These are phyloP conservation scores for Mediolabrus comicus DNA, from an alignment of 108 stramenopile genomes.

Conservation along the genomic window DNA sequence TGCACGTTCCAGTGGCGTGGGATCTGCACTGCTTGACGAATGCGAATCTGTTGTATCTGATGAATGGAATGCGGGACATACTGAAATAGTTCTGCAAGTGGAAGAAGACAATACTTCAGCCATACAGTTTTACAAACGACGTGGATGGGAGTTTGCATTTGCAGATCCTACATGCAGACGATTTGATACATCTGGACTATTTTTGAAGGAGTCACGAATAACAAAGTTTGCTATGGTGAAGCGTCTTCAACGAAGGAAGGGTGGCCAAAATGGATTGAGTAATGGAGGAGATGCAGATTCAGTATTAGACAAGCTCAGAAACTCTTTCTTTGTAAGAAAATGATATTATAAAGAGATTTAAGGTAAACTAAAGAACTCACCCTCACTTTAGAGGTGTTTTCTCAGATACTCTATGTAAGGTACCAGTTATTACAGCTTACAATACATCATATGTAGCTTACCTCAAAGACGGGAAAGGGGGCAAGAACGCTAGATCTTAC, in stretches of 20 bases:
- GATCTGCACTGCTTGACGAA: slow-evolving; percentile 59
- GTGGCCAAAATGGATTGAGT: background rate
- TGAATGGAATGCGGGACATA: slow-evolving; percentile 52
- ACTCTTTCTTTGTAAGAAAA: background rate
- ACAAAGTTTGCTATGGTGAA: slow-evolving; percentile 70
- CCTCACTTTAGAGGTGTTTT: too few relatives aligned
- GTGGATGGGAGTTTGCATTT: slow-evolving; percentile 71
- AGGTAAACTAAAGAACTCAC: too few relatives aligned
- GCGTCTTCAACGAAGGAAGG: slow-evolving; percentile 7
- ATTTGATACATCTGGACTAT: slow-evolving; percentile 63
- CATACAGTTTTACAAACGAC: slow-evolving; percentile 66
- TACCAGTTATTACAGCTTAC: too few relatives aligned
- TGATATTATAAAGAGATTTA: background rate
- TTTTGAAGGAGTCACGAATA: slow-evolving; percentile 62
- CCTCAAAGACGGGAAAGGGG: too few relatives aligned
- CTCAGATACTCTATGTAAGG: too few relatives aligned
- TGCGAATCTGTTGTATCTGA: slow-evolving; percentile 59
- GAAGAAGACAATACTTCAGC: slow-evolving; percentile 77
- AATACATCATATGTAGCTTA: too few relatives aligned
- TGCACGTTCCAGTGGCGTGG: slow-evolving; percentile 69
- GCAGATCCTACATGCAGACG: slow-evolving; percentile 72
- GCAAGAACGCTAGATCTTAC: too few relatives aligned
- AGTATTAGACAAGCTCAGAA: background rate
- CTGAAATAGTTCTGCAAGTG: slow-evolving; percentile 80
- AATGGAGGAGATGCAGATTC: background rate